These are phyloP conservation scores for Blastocystis sp. DNA, from an alignment of 352 stramenopile species.

Conservation along the genomic window DNA sequence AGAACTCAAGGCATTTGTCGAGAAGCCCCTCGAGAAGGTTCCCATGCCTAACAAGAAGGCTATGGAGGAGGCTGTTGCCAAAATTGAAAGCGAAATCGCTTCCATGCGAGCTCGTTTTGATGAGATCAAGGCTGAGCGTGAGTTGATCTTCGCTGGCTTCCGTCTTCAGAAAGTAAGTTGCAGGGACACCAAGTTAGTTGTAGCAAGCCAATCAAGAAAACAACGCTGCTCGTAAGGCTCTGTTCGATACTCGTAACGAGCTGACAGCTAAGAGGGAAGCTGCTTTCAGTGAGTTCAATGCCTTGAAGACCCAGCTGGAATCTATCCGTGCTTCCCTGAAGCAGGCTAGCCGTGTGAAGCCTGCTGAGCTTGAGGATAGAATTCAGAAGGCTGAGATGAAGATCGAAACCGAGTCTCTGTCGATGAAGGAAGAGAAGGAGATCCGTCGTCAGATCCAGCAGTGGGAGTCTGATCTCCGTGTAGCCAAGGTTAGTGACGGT, in stretches of 20 bases:
- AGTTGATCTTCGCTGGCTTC: slow-evolving; percentile 36
- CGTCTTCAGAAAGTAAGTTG: slow-evolving; percentile 1
- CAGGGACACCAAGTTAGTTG: neutral
- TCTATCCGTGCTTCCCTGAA: neutral
- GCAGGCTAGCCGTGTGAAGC: neutral
- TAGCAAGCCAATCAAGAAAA: neutral
- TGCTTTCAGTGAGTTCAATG: neutral
- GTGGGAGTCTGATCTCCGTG: neutral
- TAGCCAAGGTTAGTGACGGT: neutral
- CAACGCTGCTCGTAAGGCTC: neutral
- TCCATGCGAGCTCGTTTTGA: neutral
- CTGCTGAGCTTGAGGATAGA: slow-evolving; percentile 1
- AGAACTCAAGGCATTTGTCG: slow-evolving; percentile 19
- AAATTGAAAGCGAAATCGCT: slow-evolving; percentile 22
- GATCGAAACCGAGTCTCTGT: slow-evolving; percentile 37
- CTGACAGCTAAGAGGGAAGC: neutral
- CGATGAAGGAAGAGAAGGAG: slow-evolving; percentile 39
- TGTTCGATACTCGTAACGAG: slow-evolving; percentile 28
- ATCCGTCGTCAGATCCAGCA: neutral
- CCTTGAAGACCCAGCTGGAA: neutral
- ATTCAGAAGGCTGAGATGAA: slow-evolving; percentile 2
- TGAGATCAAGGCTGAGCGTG: slow-evolving; percentile 37
- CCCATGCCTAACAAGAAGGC: slow-evolving; percentile 20
- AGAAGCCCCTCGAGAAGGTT: slow-evolving; percentile 13
- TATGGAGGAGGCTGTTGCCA: neutral